phyloP scores from a whole-genome alignment of 306 rosid genomes.

The Dalbergia cochinchinensis region DNA sequence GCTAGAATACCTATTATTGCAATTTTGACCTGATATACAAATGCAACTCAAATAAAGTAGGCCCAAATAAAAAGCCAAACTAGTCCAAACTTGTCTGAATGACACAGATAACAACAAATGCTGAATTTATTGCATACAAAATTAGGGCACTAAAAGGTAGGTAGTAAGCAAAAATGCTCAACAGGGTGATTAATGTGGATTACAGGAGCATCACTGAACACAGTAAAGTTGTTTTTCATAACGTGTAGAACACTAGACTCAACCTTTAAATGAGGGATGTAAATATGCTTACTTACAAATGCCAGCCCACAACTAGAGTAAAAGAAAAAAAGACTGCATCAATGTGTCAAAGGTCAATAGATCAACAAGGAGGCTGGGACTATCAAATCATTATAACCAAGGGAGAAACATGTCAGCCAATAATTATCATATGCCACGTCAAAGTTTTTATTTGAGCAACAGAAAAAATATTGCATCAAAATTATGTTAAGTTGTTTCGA shows the following conservation, averaged over 20 bases:
- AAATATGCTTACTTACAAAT: constrained; percentile 1
- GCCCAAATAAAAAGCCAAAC: constrained; percentile 3
- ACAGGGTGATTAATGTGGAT: constrained; percentile 2
- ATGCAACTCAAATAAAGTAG: constrained; percentile 38
- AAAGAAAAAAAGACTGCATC: background rate
- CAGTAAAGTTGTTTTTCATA: constrained; percentile 18
- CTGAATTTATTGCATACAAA: constrained; percentile 1
- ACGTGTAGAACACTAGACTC: constrained; percentile 5
- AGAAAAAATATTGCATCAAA: constrained; percentile 5
- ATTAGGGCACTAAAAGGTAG: constrained; percentile 4
- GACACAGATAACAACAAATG: constrained; percentile 7
- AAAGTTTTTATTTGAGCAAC: constrained; percentile 14
- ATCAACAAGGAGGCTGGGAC: constrained; percentile 3
- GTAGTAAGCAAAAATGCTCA: constrained; percentile 28
- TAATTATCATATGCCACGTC: constrained; percentile 13
- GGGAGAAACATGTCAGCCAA: constrained; percentile 5
- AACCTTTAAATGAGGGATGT: constrained; percentile 22
- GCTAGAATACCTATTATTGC: constrained; percentile 92
- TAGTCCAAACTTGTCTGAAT: constrained; percentile 21
- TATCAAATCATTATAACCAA: background rate
- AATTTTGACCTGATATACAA: constrained; percentile 74
- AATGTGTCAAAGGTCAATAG: constrained; percentile 22
- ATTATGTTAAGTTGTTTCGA: background rate
- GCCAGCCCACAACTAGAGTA: constrained; percentile 20
- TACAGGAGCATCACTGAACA: constrained; percentile 10